Percentiles rank a stretch among this genome's conserved stretches.
These are phyloP conservation scores for Syzygium malaccense DNA, from an alignment of 441 rosid genomes.

Conservation along the genomic window DNA sequence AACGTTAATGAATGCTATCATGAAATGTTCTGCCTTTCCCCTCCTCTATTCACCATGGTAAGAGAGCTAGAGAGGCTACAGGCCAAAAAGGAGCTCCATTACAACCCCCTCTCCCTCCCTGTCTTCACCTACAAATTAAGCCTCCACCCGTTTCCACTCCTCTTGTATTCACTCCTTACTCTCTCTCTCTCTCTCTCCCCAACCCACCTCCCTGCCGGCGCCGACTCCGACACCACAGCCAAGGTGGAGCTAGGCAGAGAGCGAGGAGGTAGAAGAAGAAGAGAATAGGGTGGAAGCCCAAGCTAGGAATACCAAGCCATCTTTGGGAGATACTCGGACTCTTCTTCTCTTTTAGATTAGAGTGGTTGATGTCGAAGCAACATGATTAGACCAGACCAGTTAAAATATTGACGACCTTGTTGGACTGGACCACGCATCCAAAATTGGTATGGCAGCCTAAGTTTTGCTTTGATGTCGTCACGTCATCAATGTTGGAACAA, in stretches of 20 bases:
- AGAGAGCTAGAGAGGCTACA: no score
- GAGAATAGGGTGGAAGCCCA: background rate
- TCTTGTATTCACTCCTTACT: conserved; percentile 9
- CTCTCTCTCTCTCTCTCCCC: background rate
- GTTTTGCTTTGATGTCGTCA: no score
- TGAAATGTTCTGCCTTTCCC: background rate
- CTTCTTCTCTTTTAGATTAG: background rate
- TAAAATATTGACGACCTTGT: no score
- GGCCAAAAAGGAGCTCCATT: background rate
- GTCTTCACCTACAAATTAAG: conserved; percentile 32
- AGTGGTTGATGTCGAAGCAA: background rate
- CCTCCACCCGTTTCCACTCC: conserved; percentile 14
- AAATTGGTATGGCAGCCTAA: no score
- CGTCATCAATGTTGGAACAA: no score
- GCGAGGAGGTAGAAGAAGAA: background rate
- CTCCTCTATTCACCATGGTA: background rate
- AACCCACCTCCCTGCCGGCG: background rate
- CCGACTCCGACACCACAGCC: background rate
- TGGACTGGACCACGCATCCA: no score
- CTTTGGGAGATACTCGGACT: background rate
- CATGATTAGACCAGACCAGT: background rate
- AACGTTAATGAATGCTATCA: background rate
- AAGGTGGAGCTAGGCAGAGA: background rate
- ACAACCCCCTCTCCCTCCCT: background rate
- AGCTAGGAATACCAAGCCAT: no score